Percentiles rank a stretch among this genome's conserved stretches.
phyloP scores from a whole-genome alignment of 75 land plant genomes.

The Picea sitchensis region DNA sequence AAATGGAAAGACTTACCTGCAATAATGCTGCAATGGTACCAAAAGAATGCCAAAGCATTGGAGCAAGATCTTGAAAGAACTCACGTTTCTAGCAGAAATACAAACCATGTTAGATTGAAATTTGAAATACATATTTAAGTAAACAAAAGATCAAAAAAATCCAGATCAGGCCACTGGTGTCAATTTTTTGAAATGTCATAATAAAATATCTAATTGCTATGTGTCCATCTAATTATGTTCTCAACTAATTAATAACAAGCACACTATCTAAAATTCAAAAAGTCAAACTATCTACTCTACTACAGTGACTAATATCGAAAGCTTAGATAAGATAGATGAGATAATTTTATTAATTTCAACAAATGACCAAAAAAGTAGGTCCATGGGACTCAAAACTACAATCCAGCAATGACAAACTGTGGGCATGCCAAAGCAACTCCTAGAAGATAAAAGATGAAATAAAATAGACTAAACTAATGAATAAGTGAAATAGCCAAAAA shows the following conservation, averaged over 20 bases:
- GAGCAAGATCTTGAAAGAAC: slow-evolving; percentile 88
- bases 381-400: too few species aligned
- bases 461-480: too few species aligned
- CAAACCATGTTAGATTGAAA: not conserved
- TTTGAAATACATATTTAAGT: not conserved
- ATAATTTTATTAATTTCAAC: too few species aligned
- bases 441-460: too few species aligned
- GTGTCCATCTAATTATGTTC: not conserved
- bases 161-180: too few species aligned
- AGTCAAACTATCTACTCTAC: not conserved
- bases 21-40: slow-evolving; percentile 90
- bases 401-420: too few species aligned
- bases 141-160: not conserved
- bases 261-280: not conserved
- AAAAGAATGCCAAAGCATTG: slow-evolving; percentile 92
- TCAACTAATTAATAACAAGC: not conserved
- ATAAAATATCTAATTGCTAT: not conserved
- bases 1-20: slow-evolving; percentile 47
- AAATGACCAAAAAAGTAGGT: too few species aligned
- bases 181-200: too few species aligned
- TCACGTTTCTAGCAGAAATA: slow-evolving; percentile 65
- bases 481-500: too few species aligned
- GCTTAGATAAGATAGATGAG: too few species aligned
- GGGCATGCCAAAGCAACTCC: too few species aligned
- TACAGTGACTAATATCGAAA: too few species aligned